Evolutionary conservation across 306 rosid species (phyloP).

Genomic region (Corylus heterophylla): DNA sequence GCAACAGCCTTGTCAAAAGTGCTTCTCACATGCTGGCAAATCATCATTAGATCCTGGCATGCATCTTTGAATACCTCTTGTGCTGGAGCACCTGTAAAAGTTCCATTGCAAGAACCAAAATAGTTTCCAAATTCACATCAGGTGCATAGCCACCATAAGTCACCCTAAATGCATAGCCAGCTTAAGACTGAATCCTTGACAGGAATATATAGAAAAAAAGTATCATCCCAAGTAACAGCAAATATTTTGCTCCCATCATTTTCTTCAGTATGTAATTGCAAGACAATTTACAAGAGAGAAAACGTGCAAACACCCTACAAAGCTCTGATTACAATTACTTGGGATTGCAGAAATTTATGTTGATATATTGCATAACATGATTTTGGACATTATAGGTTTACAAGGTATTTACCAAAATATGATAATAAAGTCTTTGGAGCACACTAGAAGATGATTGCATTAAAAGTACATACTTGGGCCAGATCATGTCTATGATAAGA

Average conservation of each 20-base stretch:
- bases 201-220: not conserved
- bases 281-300: not conserved
- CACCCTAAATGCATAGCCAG: not conserved
- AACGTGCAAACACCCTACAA: not conserved
- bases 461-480: not conserved
- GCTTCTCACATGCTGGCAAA: conserved; percentile 70
- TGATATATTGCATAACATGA: not conserved
- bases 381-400: not conserved
- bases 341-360: not conserved
- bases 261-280: not conserved
- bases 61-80: conserved; percentile 64
- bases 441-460: not conserved
- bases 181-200: not conserved
- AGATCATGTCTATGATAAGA: not conserved
- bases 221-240: not conserved
- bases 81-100: conserved; percentile 66
- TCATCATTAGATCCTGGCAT: conserved; percentile 72
- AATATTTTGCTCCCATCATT: not conserved
- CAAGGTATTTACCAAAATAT: not conserved
- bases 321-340: not conserved
- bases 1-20: conserved; percentile 63
- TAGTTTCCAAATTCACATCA: not conserved
- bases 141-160: conserved; percentile 5
- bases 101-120: conserved; percentile 7
- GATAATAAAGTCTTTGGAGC: not conserved